These are phyloP conservation scores for Dryas integrifolia DNA, from an alignment of 331 rosid species.

Conservation along the genomic window DNA sequence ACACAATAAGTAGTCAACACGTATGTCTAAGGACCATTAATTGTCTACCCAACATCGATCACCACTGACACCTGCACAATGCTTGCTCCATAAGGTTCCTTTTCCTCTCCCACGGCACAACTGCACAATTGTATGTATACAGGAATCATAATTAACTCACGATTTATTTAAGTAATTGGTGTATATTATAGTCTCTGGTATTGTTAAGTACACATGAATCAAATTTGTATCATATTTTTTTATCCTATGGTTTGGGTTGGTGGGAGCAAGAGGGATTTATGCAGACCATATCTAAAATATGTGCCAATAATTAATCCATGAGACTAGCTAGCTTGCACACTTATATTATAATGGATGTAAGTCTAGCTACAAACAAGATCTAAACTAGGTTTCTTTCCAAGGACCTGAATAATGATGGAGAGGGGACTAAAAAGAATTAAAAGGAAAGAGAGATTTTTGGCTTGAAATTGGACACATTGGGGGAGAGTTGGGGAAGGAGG, in stretches of 20 bases:
- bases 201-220: not conserved
- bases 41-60: not conserved
- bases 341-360: not conserved
- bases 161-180: no score
- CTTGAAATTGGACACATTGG: slow-evolving; percentile 10
- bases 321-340: not conserved
- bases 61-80: slow-evolving; percentile 14
- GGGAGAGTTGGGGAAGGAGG: not conserved
- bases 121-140: no score
- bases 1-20: slow-evolving; percentile 15
- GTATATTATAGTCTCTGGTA: no score
- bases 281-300: slow-evolving; percentile 18
- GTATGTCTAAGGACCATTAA: slow-evolving; percentile 23
- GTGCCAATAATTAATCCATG: no score
- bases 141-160: no score
- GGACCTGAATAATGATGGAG: slow-evolving; percentile 4
- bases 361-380: slow-evolving; percentile 22
- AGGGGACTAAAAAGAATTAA: not conserved
- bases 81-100: slow-evolving; percentile 23
- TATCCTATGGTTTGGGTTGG: slow-evolving; percentile 44
- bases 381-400: slow-evolving; percentile 18
- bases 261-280: slow-evolving; percentile 53
- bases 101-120: slow-evolving; percentile 11
- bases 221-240: not conserved
- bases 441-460: slow-evolving; percentile 5